These are phyloP conservation scores for Aegilops sharonensis DNA, from an alignment of 176 grass and related monocot species.

Conservation along the genomic window DNA sequence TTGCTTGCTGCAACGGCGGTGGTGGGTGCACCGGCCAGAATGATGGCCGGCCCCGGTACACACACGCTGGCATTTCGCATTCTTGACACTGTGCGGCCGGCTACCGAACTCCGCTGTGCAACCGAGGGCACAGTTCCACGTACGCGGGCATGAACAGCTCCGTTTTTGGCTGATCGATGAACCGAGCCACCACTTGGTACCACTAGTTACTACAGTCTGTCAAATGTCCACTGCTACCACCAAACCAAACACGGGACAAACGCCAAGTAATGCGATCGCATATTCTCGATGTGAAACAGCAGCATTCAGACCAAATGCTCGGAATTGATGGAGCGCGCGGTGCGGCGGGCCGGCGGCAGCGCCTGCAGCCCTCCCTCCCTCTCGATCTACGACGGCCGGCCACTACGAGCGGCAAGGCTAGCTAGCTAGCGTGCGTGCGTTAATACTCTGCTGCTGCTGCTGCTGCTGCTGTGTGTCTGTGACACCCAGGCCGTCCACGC, in stretches of 20 bases:
- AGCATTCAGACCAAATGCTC: background rate
- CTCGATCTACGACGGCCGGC: too few relatives aligned
- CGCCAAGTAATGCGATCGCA: background rate
- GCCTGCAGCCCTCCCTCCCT: background rate
- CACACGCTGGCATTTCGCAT: background rate
- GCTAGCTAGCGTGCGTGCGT: too few relatives aligned
- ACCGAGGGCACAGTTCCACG: background rate
- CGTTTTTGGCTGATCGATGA: background rate
- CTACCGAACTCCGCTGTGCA: background rate
- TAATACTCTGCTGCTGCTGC: too few relatives aligned
- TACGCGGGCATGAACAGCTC: background rate
- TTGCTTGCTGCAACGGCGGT: background rate
- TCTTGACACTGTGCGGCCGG: background rate
- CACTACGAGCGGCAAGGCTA: too few relatives aligned
- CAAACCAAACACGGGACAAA: background rate
- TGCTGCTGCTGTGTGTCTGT: too few relatives aligned
- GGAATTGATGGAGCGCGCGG: conserved; percentile 10
- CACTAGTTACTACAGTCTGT: too few relatives aligned
- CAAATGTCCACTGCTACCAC: too few relatives aligned
- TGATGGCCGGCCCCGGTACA: background rate
- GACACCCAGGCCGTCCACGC: conserved; percentile 8
- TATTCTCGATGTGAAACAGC: background rate
- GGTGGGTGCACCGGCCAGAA: background rate
- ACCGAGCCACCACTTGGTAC: too few relatives aligned
- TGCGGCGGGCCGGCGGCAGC: background rate